Base-by-base conservation (phyloP, 1,284 basidiomycete species). In the Mixia osmundae region DNA sequence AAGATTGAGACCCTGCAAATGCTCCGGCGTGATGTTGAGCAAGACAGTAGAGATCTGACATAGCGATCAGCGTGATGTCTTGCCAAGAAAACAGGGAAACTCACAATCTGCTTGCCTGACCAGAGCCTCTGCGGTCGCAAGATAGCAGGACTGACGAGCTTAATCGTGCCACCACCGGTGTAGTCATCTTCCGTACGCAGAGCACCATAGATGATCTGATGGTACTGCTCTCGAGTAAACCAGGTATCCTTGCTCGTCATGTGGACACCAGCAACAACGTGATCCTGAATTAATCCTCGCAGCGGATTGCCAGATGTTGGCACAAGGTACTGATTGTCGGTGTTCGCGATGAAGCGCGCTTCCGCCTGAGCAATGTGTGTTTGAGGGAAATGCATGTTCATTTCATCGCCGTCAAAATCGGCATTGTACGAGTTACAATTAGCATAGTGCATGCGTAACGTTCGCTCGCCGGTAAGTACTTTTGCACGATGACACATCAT, bases 371-470 rank as follows among this genome's bases (percentile, higher is more conserved):
- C 87, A 28, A 89, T 68, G 48, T 85, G 73, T 49, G 80, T 83
- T 59, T 91, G 89, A 49, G 89, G 85, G 53, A 97, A 97, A 61
- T 97, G 89, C 44, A 97, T 87, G 61, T 97, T 97, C 89, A 97
- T 97, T 59, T 97, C 80, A 61, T 99, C 91, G 50, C 91, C 91
- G 54, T 99, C 91, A 55, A 99, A 99, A 60, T 99, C 91, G 55
- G 91, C 91, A 52, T 97, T 97, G 59, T 97, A 97, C 4, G 89
- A 95, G 58, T 95, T 95, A 62, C 91, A 97, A 54, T 97, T 97
- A 33, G 91, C 91, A 54, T 99, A 97, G 63, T 99, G 91, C 89
- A 99, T 94, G 22, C 91, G 72, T 56, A 99, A 97, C 1, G 91
- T 97, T 64, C 94, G 94, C 60, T 99, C 91, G 32, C 89, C 91